phyloP scores from a whole-genome alignment of 148 eudicot species.

The Chenopodium quinoa region DNA sequence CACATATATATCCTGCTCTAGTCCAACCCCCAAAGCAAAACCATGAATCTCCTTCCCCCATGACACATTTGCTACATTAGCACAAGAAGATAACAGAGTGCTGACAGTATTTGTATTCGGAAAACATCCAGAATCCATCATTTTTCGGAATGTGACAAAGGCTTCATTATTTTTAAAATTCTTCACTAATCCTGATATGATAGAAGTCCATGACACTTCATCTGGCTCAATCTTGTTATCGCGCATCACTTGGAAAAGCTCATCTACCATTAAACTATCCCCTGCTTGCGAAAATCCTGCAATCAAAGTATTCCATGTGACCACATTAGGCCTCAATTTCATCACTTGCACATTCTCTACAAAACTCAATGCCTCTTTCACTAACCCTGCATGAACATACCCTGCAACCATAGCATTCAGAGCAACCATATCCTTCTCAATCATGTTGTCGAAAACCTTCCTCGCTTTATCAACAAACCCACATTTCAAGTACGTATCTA shows the following conservation, averaged over 20 bases:
- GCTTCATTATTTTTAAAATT: conserved; percentile 53
- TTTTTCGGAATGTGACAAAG: conserved; percentile 49
- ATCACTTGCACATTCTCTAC: conserved; percentile 42
- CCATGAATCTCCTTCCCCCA: conserved; percentile 80
- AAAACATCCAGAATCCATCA: conserved; percentile 46
- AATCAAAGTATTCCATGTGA: conserved; percentile 78
- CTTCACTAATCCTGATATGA: conserved; percentile 69
- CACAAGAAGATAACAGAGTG: conserved; percentile 70
- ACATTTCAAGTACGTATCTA: conserved; percentile 86
- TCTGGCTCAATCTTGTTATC: conserved; percentile 63
- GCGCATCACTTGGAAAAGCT: conserved; percentile 56
- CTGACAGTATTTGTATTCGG: conserved; percentile 72
- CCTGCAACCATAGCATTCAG: conserved; percentile 70
- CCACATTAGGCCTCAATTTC: conserved; percentile 56
- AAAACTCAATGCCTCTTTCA: conserved; percentile 56
- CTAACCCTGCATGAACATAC: conserved; percentile 56
- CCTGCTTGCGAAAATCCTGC: conserved; percentile 67
- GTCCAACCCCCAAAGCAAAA: conserved; percentile 45
- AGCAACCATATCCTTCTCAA: conserved; percentile 63
- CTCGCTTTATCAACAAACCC: conserved; percentile 45
- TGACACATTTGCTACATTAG: conserved; percentile 50
- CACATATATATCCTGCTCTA: conserved; percentile 58
- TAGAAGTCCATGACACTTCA: conserved; percentile 80
- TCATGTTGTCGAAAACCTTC: conserved; percentile 52
- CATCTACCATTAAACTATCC: conserved; percentile 55